Conservation (phyloP, 768 basidiomycete species). For the Hortiboletus flavorubellus region DNA sequence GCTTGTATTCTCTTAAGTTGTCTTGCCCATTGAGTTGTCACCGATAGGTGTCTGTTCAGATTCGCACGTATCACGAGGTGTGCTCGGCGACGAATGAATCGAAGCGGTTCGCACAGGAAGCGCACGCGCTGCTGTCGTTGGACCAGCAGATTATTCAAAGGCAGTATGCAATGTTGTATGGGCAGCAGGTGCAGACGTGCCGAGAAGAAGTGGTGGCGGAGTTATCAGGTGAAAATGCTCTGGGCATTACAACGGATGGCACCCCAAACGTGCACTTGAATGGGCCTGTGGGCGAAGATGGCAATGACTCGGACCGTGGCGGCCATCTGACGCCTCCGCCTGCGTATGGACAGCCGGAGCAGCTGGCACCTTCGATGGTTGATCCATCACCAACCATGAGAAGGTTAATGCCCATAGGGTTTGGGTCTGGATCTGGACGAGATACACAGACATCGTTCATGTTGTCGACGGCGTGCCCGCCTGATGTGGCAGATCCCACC, state of each 20-base stretch:
- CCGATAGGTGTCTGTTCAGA: constrained; percentile 43
- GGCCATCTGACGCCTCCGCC: constrained; percentile 4
- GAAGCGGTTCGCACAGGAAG: constrained; percentile 20
- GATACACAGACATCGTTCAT: background rate
- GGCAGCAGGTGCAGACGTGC: background rate
- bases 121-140: constrained; percentile 13
- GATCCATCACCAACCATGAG: background rate
- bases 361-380: background rate
- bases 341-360: background rate
- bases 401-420: background rate
- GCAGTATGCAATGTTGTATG: constrained; percentile 11
- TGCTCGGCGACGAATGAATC: constrained; percentile 34
- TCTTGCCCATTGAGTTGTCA: background rate
- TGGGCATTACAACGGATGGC: constrained; percentile 4
- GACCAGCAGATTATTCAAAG: constrained; percentile 17
- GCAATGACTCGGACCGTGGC: background rate
- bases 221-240: background rate
- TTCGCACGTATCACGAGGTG: constrained; percentile 53
- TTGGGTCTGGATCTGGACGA: background rate
- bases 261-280: background rate
- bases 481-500: background rate
- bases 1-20: background rate
- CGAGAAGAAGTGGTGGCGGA: background rate
- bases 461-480: background rate
- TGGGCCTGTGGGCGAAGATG: background rate